phyloP scores from a whole-genome alignment of 2,329 filamentous ascomycete species.

The Pezicula carpinea region DNA sequence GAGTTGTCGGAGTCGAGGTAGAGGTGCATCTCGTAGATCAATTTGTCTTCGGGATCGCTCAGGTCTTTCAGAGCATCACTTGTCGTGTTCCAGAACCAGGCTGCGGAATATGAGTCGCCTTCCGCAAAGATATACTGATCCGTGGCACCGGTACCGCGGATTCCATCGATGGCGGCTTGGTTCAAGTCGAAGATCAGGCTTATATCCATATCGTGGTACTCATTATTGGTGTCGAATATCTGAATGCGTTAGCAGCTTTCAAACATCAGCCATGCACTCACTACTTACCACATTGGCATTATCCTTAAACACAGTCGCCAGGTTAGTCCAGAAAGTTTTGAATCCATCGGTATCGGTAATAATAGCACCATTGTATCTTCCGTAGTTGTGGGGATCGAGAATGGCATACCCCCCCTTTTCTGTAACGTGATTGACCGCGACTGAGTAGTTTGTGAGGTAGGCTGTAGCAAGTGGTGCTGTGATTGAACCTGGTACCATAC shows the following conservation, averaged over 20 bases:
- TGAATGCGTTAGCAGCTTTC: background rate
- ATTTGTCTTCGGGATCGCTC: conserved; percentile 46
- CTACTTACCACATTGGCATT: conserved; percentile 31
- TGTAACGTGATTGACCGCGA: conserved; percentile 42
- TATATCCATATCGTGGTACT: conserved; percentile 36
- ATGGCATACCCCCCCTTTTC: conserved; percentile 39
- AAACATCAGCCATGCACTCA: background rate
- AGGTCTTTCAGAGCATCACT: conserved; percentile 39
- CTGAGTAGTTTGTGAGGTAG: conserved; percentile 39
- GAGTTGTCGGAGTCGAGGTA: conserved; percentile 54
- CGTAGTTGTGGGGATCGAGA: conserved; percentile 47
- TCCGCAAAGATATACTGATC: conserved; percentile 58
- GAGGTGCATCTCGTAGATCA: conserved; percentile 59
- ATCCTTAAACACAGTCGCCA: conserved; percentile 31
- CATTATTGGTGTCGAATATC: conserved; percentile 40
- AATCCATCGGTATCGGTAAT: conserved; percentile 33
- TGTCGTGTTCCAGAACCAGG: conserved; percentile 42
- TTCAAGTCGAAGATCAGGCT: conserved; percentile 35
- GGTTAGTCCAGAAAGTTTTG: conserved; percentile 36
- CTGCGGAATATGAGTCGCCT: conserved; percentile 42
- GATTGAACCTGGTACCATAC: conserved; percentile 44
- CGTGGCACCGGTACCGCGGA: conserved; percentile 38
- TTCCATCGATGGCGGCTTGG: conserved; percentile 40
- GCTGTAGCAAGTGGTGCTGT: conserved; percentile 36
- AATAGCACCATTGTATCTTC: conserved; percentile 40